phyloP scores from a whole-genome alignment of 164 flowering plant species.

The Kalanchoe fedtschenkoi region DNA sequence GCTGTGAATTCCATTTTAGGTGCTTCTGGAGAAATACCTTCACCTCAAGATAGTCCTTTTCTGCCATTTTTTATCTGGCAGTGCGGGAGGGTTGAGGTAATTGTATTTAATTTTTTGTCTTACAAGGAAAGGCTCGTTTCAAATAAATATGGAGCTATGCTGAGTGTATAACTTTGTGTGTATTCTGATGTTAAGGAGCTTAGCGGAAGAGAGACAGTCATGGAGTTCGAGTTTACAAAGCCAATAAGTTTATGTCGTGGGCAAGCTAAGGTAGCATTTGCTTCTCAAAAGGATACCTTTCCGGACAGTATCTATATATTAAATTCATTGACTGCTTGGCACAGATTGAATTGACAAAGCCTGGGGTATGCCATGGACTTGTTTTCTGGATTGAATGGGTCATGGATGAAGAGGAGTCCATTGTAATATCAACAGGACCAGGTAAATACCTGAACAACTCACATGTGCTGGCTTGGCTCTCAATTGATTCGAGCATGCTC shows the following conservation, averaged over 20 bases:
- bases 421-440: constrained; percentile 68
- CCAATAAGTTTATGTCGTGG: constrained; percentile 52
- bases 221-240: constrained; percentile 81
- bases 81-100: constrained; percentile 74
- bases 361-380: constrained; percentile 83
- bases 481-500: neutral
- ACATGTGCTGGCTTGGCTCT: neutral
- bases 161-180: neutral
- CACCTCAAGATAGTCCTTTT: constrained; percentile 36
- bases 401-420: constrained; percentile 41
- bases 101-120: neutral
- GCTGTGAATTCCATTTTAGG: constrained; percentile 65
- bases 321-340: neutral
- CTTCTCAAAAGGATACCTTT: neutral
- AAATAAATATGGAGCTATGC: neutral
- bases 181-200: constrained; percentile 45
- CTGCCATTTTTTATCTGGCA: constrained; percentile 78
- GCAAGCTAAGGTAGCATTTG: constrained; percentile 44
- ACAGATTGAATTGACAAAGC: constrained; percentile 47
- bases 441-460: constrained; percentile 23
- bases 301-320: neutral
- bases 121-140: constrained; percentile 3
- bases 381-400: constrained; percentile 96
- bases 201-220: constrained; percentile 38
- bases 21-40: constrained; percentile 57